Evolutionary conservation across 805 yeast genomes (phyloP), one percentile per base, ranked within the genome.

Genomic region (Candida silvicultrix): DNA sequence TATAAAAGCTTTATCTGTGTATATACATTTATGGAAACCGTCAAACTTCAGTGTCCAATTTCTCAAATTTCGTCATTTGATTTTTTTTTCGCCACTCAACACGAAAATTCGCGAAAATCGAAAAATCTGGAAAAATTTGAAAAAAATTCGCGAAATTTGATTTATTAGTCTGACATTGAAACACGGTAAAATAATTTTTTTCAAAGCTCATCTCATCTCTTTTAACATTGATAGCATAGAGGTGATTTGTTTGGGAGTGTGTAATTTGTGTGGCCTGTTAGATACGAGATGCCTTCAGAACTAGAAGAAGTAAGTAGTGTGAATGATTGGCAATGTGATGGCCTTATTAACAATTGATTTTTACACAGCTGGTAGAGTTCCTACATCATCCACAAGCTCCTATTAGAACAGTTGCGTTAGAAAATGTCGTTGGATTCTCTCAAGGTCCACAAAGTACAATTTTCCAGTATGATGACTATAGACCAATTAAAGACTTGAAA

Each of bases 391-490:
- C 86, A 2, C 88, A 85, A 59, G 82, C 85, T 2, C 83, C 84
- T 11, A 86, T 89, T 29, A 80, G 84, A 48, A 88, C 83, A 55
- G 83, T 89, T 46, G 97, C 97, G 0, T 70, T 90, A 41, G 94
- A 86, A 56, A 82, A 89, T 61, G 64, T 89, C 45, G 89, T 88
- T 12, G 95, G 90, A 2, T 87, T 75, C 62, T 83, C 95, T 10
- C 78, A 81, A 40, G 92, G 92, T 9, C 72, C 82, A 3, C 77
- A 81, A 32, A 80, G 78, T 43, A 68, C 70, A 34, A 70, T 88
- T 28, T 92, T 92, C 69, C 74, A 77, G 50, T 76, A 80, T 57
- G 81, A 88, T 59, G 76, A 85, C 56, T 81, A 72, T 58, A 75
- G 76, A 49, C 85, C 96, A 5, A 75, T 89, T 48, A 71, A 73